Conservation (phyloP, 73 alveolate genomes). For the Paramecium sexaurelia region DNA sequence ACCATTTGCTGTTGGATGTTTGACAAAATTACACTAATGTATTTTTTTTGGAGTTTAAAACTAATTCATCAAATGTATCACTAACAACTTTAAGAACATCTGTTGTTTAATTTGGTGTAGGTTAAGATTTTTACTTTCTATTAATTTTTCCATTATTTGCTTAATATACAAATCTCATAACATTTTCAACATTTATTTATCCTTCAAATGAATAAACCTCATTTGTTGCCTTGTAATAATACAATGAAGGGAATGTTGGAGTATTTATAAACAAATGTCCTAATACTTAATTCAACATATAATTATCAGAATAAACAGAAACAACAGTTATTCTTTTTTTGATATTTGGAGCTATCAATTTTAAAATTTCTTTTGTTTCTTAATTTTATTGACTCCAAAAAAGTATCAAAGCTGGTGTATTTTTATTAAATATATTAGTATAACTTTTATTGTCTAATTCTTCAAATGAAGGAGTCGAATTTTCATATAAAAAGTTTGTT, state of each 20-base stretch:
- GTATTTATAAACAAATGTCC: background rate
- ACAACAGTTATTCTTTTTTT: slow-evolving; percentile 26
- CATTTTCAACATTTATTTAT: slow-evolving; percentile 11
- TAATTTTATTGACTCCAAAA: background rate
- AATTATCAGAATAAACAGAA: slow-evolving; percentile 26
- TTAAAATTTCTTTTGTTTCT: background rate
- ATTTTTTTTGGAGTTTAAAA: background rate
- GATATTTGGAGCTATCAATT: slow-evolving; percentile 24
- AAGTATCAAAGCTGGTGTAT: slow-evolving; percentile 4
- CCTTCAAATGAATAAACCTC: background rate
- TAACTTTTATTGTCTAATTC: slow-evolving; percentile 21
- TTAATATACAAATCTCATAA: slow-evolving; percentile 39
- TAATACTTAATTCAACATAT: background rate
- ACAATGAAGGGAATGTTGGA: slow-evolving; percentile 2
- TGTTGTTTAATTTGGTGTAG: background rate
- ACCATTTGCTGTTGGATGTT: background rate
- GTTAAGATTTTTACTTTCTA: slow-evolving; percentile 18
- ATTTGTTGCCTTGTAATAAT: background rate
- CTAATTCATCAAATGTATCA: slow-evolving; percentile 11
- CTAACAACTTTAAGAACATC: background rate
- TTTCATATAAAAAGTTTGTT: background rate
- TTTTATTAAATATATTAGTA: background rate
- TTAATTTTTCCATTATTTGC: slow-evolving; percentile 21
- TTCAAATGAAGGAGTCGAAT: slow-evolving; percentile 24
- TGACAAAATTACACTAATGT: slow-evolving; percentile 25